Conservation (phyloP, 352 stramenopile genomes). For the Phytophthora citrophthora region DNA sequence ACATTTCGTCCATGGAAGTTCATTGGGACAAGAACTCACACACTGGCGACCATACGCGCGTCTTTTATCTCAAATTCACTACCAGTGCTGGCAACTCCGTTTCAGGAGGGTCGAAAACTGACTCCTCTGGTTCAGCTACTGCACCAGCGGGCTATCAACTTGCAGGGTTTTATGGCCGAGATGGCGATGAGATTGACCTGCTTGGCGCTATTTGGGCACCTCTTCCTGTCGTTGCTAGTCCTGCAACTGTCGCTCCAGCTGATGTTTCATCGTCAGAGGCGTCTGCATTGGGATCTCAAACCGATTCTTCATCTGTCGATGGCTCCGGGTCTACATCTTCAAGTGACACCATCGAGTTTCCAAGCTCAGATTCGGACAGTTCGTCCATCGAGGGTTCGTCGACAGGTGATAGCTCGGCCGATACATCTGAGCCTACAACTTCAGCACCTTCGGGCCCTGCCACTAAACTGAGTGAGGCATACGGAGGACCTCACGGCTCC, state of each 20-base stretch:
- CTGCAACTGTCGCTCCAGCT: background rate
- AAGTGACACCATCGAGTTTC: background rate
- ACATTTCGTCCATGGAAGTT: conserved; percentile 5
- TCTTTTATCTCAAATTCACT: conserved; percentile 17
- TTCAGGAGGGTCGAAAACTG: conserved; percentile 7
- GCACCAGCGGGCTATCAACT: conserved; percentile 12
- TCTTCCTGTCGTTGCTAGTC: background rate
- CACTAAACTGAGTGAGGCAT: conserved; percentile 15
- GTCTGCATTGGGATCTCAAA: background rate
- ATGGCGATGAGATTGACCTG: conserved; percentile 17
- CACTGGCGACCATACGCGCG: conserved; percentile 3
- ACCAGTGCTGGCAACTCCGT: conserved; percentile 15
- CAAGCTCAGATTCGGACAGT: background rate
- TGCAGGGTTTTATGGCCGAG: conserved; percentile 5
- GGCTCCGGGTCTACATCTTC: background rate
- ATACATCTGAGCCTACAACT: background rate
- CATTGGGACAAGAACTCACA: conserved; percentile 4
- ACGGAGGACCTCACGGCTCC: conserved; percentile 10
- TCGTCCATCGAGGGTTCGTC: background rate
- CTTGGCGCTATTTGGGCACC: conserved; percentile 12
- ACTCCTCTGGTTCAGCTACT: background rate
- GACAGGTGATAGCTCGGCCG: background rate
- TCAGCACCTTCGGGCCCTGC: background rate
- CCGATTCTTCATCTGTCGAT: background rate
- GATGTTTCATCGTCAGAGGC: background rate